Evolutionary conservation across 2,329 filamentous ascomycete genomes (phyloP).

Genomic region (Lecanoromycetidae sp.): DNA sequence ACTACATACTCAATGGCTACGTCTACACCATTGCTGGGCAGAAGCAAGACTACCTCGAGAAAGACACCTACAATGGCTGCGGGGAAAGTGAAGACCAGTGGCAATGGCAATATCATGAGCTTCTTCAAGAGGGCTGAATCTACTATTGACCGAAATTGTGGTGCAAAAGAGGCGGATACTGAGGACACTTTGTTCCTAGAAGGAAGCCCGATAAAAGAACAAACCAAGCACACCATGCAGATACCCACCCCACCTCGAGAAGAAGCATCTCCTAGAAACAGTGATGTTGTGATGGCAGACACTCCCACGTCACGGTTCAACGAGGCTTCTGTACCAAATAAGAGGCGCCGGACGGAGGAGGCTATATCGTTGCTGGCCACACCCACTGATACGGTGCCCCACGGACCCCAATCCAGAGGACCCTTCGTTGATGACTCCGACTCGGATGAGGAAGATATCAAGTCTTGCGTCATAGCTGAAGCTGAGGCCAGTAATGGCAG

Average conservation of each 20-base stretch:
- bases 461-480: neutral
- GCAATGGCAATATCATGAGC: constrained; percentile 56
- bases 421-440: constrained; percentile 32
- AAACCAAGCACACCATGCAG: neutral
- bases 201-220: neutral
- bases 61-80: neutral
- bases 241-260: constrained; percentile 14
- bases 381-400: neutral
- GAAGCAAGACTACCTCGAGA: constrained; percentile 9
- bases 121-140: constrained; percentile 56
- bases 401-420: neutral
- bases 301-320: constrained; percentile 28
- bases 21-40: constrained; percentile 19
- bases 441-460: constrained; percentile 36
- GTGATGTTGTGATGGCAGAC: neutral
- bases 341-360: constrained; percentile 31
- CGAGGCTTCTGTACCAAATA: constrained; percentile 28
- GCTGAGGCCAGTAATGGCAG: too few species aligned
- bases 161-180: constrained; percentile 17
- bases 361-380: constrained; percentile 3
- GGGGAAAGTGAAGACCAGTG: constrained; percentile 17
- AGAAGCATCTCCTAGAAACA: neutral
- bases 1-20: constrained; percentile 15
- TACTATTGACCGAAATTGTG: constrained; percentile 42
- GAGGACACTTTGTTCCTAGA: constrained; percentile 21